Base-by-base conservation (phyloP, 169 alveolate genomes). In the Eimeria mitis region DNA sequence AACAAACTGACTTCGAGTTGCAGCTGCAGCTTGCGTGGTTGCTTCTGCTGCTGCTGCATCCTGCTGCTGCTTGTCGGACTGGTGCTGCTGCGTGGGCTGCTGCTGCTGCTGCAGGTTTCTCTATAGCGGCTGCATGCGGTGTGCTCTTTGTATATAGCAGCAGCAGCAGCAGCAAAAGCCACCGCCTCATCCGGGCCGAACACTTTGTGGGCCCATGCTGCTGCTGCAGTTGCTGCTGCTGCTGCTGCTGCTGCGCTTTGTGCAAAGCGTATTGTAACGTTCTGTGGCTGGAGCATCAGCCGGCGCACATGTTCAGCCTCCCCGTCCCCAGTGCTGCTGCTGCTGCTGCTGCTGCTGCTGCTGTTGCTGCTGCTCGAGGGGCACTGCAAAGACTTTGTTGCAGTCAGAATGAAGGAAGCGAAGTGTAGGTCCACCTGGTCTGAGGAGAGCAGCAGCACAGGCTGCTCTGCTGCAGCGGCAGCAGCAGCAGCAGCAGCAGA, bases 261-360 rank as follows among this genome's bases (percentile, higher is more conserved):
- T 2, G 40, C 25, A 68, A 40, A 42, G 16, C 83, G 94, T 31
- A 68, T n/a, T n/a, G 47, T 56, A 16, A 65, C 85, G 14, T 28
- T 56, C 47, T 84, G 75, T 28, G 81, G 94, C 94, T 88, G 94
- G 31, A 88, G 85, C 94, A 88, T 61, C 81, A 88, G 47, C 37
- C 63, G 54, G 47, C 84, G 49, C 94, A 59, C 44, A 14, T 52
- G 44, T 54, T 52, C 91, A 7, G 59, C 91, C 2, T 52, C 79
- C n/a, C 61, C 56, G 40, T 61, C 56, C 73, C 42, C 89, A 31
- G 28, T 23, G 44, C 16, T 37, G 44, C 44, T 76, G 44, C 87
- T 47, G 59, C 61, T 34, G 63, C 68, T 8, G 8, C 56, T 31
- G 31, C 42, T 56, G 90, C 81, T 19, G 47, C 28, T 61, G 84